Evolutionary conservation across 1,284 basidiomycete genomes (phyloP).

Genomic region (Ceratobasidium sp.): DNA sequence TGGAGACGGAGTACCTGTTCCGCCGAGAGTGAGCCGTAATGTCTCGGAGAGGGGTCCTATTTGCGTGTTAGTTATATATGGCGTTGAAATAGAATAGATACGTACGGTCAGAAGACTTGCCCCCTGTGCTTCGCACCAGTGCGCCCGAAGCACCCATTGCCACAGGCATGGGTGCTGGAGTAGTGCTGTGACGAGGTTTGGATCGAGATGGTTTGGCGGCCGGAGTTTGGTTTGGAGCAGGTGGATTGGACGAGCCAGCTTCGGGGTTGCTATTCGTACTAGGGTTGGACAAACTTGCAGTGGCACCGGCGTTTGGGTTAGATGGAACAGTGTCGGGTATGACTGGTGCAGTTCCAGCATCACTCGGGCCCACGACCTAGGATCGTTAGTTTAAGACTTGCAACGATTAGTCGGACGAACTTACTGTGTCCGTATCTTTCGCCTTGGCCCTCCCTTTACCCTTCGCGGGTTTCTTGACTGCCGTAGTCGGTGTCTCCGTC

Average conservation of each 20-base stretch:
- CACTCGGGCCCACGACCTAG: neutral
- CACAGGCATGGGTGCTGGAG: conserved; percentile 35
- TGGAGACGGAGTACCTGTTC: conserved; percentile 23
- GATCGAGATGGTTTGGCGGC: conserved; percentile 22
- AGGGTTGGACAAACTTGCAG: conserved; percentile 19
- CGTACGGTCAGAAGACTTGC: conserved; percentile 36
- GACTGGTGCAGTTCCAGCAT: neutral
- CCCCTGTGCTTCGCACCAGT: conserved; percentile 8
- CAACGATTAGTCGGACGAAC: neutral
- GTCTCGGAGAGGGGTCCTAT: conserved; percentile 33
- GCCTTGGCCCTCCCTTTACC: conserved; percentile 20
- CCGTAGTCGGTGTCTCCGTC: neutral
- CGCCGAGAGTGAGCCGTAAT: conserved; percentile 21
- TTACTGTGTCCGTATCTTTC: neutral
- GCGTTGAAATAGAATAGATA: neutral
- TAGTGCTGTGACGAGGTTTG: conserved; percentile 37
- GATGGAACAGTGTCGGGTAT: neutral
- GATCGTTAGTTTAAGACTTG: neutral
- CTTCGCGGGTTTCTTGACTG: conserved; percentile 16
- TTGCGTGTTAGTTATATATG: neutral
- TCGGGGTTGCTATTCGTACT: neutral
- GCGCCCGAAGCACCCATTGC: conserved; percentile 37
- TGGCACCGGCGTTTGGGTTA: conserved; percentile 9
- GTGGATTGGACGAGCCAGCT: conserved; percentile 8
- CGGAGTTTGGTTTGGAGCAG: conserved; percentile 14